phyloP scores from a whole-genome alignment of 2,329 filamentous ascomycete species.

The Pleomassaria siparia region DNA sequence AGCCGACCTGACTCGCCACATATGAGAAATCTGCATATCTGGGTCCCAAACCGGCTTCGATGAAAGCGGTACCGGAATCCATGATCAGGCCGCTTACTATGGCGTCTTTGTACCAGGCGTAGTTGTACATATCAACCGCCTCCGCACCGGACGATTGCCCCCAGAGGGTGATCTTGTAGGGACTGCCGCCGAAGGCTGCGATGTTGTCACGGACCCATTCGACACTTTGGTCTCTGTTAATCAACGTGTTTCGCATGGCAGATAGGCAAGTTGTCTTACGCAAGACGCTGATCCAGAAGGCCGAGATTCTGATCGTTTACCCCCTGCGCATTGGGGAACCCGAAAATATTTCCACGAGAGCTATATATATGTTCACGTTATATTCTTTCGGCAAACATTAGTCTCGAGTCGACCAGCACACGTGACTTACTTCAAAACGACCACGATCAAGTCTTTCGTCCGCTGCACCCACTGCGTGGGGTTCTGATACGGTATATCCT shows the following conservation, averaged over 20 bases:
- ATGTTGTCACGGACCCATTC: constrained; percentile 48
- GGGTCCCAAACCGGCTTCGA: constrained; percentile 16
- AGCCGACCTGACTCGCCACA: constrained; percentile 41
- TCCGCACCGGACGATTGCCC: constrained; percentile 44
- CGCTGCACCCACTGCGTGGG: constrained; percentile 33
- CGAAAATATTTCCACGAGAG: constrained; percentile 44
- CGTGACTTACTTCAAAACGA: constrained; percentile 31
- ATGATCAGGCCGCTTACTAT: constrained; percentile 42
- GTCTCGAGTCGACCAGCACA: not conserved
- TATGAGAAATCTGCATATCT: constrained; percentile 42
- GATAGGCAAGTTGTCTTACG: constrained; percentile 29
- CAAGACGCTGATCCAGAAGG: constrained; percentile 44
- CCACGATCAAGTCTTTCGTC: constrained; percentile 38
- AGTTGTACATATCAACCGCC: constrained; percentile 52
- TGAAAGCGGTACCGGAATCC: constrained; percentile 24
- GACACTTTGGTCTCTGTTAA: constrained; percentile 24
- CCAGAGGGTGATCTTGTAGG: constrained; percentile 42
- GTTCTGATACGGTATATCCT: constrained; percentile 43
- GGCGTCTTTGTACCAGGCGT: constrained; percentile 51
- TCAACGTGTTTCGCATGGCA: not conserved
- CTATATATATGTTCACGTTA: not conserved
- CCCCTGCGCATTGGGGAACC: constrained; percentile 42
- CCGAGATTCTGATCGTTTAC: constrained; percentile 42
- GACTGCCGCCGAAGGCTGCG: constrained; percentile 38
- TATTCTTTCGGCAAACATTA: not conserved